Conservation (phyloP, 768 basidiomycete species). For the Russula virescens region DNA sequence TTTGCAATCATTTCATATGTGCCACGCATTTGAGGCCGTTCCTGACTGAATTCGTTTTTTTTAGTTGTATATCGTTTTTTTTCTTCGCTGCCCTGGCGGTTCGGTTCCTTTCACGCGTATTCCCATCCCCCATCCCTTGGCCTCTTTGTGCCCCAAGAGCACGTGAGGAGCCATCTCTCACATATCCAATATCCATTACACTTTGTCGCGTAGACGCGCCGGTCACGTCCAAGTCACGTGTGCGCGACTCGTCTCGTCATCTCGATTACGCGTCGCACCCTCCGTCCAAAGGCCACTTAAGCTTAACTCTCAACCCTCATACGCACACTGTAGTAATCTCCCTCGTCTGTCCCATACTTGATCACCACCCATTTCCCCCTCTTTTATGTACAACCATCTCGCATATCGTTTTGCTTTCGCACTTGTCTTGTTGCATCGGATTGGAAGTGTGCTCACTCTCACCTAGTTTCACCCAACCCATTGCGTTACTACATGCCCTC, state of each 20-base stretch:
- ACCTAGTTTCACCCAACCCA: background rate
- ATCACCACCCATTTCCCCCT: background rate
- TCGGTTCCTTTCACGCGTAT: background rate
- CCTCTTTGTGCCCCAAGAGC: background rate
- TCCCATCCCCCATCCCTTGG: background rate
- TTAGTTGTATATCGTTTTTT: conserved; percentile 11
- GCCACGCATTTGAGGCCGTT: too few species aligned
- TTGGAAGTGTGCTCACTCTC: conserved; percentile 10
- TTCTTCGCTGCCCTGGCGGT: background rate
- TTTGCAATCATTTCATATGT: background rate
- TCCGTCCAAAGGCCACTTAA: background rate
- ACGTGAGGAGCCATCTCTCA: conserved; percentile 5
- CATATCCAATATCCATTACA: background rate
- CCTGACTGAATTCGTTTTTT: too few species aligned
- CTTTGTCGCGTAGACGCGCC: background rate
- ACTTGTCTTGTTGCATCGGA: conserved; percentile 19
- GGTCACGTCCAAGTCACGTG: conserved; percentile 17
- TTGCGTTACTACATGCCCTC: background rate
- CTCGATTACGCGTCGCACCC: background rate
- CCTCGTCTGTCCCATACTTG: background rate
- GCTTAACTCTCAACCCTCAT: background rate
- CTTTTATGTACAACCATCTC: conserved; percentile 5
- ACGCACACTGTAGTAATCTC: background rate
- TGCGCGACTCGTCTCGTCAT: background rate
- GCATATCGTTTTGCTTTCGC: conserved; percentile 20